Evolutionary conservation across 169 alveolate species (phyloP).

Genomic region (Eimeria tenella): DNA sequence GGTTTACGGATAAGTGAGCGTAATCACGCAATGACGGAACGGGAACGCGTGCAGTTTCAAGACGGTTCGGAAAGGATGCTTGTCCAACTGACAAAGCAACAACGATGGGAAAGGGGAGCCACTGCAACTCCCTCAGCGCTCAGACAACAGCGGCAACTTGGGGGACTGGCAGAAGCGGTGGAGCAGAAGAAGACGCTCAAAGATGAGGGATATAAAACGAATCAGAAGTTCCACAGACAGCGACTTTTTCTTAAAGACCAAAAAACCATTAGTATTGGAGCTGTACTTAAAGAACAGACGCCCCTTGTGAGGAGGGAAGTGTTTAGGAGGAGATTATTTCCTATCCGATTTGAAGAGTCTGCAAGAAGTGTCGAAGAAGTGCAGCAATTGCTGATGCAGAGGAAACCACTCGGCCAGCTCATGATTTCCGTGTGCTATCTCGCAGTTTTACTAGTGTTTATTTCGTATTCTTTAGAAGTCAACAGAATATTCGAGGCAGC

Average conservation of each 20-base stretch:
- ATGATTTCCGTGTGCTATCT: constrained; percentile 23
- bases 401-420: constrained; percentile 52
- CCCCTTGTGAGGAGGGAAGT: constrained; percentile 60
- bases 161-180: background rate
- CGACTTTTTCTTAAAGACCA: constrained; percentile 50
- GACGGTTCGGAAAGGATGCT: constrained; percentile 15
- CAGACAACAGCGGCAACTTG: background rate
- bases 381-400: constrained; percentile 45
- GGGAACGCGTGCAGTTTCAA: constrained; percentile 18
- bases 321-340: constrained; percentile 64
- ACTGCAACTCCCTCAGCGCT: background rate
- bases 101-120: constrained; percentile 31
- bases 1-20: background rate
- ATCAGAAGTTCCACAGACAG: background rate
- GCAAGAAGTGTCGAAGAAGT: constrained; percentile 65
- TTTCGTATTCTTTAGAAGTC: constrained; percentile 51
- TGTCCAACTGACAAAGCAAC: constrained; percentile 32
- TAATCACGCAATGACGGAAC: background rate
- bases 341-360: constrained; percentile 70
- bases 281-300: constrained; percentile 34
- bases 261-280: constrained; percentile 36
- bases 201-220: constrained; percentile 28
- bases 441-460: constrained; percentile 37
- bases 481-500: constrained; percentile 47
- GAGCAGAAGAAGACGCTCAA: constrained; percentile 8